Percentiles rank a stretch among this genome's conserved stretches.
phyloP scores from a whole-genome alignment of 2,329 filamentous ascomycete genomes.

The Lachnellula hyalina region DNA sequence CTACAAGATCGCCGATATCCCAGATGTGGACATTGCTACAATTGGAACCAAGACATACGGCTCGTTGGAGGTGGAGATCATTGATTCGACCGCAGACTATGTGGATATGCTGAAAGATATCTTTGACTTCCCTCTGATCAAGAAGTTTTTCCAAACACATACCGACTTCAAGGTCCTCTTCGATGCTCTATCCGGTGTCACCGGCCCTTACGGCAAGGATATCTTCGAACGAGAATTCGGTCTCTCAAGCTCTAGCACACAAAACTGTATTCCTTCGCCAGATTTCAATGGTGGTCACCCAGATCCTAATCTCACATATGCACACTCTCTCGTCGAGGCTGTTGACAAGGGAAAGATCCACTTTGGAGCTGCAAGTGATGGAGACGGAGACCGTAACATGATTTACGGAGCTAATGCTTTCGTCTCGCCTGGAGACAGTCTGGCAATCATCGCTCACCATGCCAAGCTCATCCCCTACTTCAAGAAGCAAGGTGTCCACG shows the following conservation, averaged over 20 bases:
- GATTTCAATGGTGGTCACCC: conserved; percentile 98
- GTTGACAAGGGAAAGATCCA: conserved; percentile 90
- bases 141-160: conserved; percentile 82
- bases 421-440: conserved; percentile 92
- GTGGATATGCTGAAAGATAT: conserved; percentile 95
- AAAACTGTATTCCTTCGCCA: conserved; percentile 87
- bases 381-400: conserved; percentile 99
- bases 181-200: conserved; percentile 90
- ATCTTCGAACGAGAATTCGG: conserved; percentile 95
- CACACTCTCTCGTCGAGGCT: conserved; percentile 86
- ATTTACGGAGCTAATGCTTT: conserved; percentile 97
- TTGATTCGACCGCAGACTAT: conserved; percentile 91
- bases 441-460: conserved; percentile 97
- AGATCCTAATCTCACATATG: conserved; percentile 96
- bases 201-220: conserved; percentile 87
- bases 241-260: conserved; percentile 67
- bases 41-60: conserved; percentile 84
- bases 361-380: conserved; percentile 94
- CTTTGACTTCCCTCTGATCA: conserved; percentile 96
- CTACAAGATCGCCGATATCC: conserved; percentile 88
- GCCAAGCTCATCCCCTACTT: conserved; percentile 97
- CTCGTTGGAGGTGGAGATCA: conserved; percentile 84
- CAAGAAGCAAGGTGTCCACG: conserved; percentile 93
- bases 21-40: conserved; percentile 75
- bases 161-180: conserved; percentile 95